These are phyloP conservation scores for Trichoderma polysporum DNA, from an alignment of 2,329 filamentous ascomycete genomes.

Conservation along the genomic window DNA sequence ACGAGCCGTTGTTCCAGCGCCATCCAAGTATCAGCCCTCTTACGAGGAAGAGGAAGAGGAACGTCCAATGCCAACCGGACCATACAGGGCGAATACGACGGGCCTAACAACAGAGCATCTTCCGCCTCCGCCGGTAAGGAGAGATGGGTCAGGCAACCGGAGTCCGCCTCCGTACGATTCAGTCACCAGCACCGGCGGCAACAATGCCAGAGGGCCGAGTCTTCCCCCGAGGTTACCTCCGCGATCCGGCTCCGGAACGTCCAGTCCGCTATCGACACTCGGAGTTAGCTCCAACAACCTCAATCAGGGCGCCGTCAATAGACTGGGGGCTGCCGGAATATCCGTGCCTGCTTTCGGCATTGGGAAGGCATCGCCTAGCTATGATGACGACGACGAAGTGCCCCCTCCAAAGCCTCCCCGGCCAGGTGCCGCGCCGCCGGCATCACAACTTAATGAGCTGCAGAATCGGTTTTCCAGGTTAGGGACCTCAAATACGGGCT, in stretches of 20 bases:
- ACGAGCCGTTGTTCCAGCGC: slow-evolving; percentile 32
- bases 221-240: slow-evolving; percentile 68
- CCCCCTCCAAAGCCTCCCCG: slow-evolving; percentile 32
- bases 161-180: slow-evolving; percentile 34
- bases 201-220: slow-evolving; percentile 48
- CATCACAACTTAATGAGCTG: slow-evolving; percentile 60
- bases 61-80: slow-evolving; percentile 54
- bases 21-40: slow-evolving; percentile 33
- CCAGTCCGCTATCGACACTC: slow-evolving; percentile 31
- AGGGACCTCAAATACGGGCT: slow-evolving; percentile 37
- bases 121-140: slow-evolving; percentile 66
- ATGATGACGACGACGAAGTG: slow-evolving; percentile 27
- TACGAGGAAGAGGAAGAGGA: slow-evolving; percentile 33
- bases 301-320: slow-evolving; percentile 59
- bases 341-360: slow-evolving; percentile 79
- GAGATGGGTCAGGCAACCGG: slow-evolving; percentile 40
- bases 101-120: slow-evolving; percentile 67
- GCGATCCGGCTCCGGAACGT: slow-evolving; percentile 31
- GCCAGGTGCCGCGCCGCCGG: slow-evolving; percentile 14
- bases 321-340: slow-evolving; percentile 72
- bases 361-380: slow-evolving; percentile 38
- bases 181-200: slow-evolving; percentile 30
- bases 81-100: slow-evolving; percentile 67
- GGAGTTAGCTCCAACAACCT: slow-evolving; percentile 35
- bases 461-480: slow-evolving; percentile 65